A percentile compares a stretch with the other conserved stretches of the same genome.
phyloP scores from a whole-genome alignment of 2,329 filamentous ascomycete species.

The Torrubiella hemipterigena region DNA sequence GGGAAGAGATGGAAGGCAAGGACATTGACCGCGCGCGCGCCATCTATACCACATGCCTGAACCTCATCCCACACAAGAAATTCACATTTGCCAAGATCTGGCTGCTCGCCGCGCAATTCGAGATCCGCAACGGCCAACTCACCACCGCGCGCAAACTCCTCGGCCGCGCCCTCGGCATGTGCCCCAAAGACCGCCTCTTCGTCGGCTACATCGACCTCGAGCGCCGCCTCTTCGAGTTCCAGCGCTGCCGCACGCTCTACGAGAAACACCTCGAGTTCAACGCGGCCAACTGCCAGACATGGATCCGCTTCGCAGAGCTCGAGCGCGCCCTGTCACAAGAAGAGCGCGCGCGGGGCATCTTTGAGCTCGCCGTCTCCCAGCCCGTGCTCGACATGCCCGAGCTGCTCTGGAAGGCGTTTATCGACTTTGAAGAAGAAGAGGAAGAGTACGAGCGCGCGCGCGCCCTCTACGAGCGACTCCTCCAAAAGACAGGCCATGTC shows the following conservation, averaged over 20 bases:
- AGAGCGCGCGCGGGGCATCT: slow-evolving; percentile 80
- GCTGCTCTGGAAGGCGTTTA: slow-evolving; percentile 93
- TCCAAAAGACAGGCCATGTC: slow-evolving; percentile 94
- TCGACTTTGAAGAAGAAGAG: slow-evolving; percentile 96
- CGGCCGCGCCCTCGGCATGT: slow-evolving; percentile 83
- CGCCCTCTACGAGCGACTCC: slow-evolving; percentile 74
- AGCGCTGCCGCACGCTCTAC: slow-evolving; percentile 80
- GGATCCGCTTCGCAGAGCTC: slow-evolving; percentile 92
- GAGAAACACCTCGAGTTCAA: slow-evolving; percentile 94
- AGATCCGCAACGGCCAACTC: slow-evolving; percentile 77
- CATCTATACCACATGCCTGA: slow-evolving; percentile 81
- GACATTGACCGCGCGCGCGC: slow-evolving; percentile 71
- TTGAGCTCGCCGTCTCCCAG: slow-evolving; percentile 78
- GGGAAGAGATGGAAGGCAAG: slow-evolving; percentile 79
- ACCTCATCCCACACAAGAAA: slow-evolving; percentile 84
- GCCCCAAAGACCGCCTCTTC: slow-evolving; percentile 92
- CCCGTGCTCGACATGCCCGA: slow-evolving; percentile 90
- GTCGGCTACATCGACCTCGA: slow-evolving; percentile 88
- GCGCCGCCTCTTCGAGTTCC: slow-evolving; percentile 87
- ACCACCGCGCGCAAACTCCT: slow-evolving; percentile 75
- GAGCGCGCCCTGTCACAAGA: slow-evolving; percentile 85
- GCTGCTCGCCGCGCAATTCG: slow-evolving; percentile 87
- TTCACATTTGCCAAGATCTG: slow-evolving; percentile 98
- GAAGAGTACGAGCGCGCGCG: slow-evolving; percentile 79
- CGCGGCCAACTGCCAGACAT: slow-evolving; percentile 77